Evolutionary conservation across 768 basidiomycete genomes (phyloP).

Genomic region (Amanita pallidorosea): DNA sequence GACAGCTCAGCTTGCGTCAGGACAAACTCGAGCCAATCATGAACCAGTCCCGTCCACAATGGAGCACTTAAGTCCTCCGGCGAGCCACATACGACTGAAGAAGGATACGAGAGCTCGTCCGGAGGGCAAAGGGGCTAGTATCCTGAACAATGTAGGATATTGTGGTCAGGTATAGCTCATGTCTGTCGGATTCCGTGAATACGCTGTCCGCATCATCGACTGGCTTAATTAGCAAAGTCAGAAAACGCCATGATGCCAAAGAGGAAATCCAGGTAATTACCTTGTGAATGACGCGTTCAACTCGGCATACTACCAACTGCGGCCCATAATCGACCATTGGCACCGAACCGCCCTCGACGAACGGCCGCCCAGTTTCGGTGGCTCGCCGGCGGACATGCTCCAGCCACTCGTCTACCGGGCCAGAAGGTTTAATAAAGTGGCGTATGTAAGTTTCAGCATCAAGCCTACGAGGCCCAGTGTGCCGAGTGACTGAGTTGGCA

Average conservation of each 20-base stretch:
- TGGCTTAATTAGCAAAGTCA: neutral
- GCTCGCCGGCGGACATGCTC: neutral
- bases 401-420: neutral
- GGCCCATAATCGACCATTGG: neutral
- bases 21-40: neutral
- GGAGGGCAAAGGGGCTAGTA: neutral
- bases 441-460: neutral
- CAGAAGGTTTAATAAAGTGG: neutral
- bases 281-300: neutral
- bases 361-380: neutral
- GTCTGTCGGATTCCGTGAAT: neutral
- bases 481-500: neutral
- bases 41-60: neutral
- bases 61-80: neutral
- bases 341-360: neutral
- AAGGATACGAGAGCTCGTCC: neutral
- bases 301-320: neutral
- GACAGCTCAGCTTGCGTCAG: neutral
- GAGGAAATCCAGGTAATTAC: neutral
- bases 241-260: neutral
- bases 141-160: neutral
- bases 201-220: slow-evolving; percentile 1
- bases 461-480: neutral
- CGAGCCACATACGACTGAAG: neutral
- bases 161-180: neutral